Base-by-base conservation (phyloP, 116 monocot species). In the Dioscorea cayenensis region DNA sequence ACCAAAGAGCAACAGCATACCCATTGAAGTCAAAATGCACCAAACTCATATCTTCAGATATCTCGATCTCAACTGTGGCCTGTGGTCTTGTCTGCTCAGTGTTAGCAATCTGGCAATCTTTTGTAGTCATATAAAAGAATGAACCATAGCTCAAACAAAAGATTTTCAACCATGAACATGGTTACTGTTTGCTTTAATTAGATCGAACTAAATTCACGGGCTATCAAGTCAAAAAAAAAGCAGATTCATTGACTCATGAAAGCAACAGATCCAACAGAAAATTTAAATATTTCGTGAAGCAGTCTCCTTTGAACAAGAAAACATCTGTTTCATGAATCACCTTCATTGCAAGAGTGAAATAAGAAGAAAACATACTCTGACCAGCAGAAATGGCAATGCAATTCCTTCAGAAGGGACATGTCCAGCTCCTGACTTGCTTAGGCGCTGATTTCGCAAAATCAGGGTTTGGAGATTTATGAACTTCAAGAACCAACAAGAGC, bases 1-100 rank as follows among this genome's bases (percentile, higher is more conserved):
- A 69, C 60, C 16, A 16, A 21, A 77, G 18, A 27, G 18, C 71
- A 14, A 51, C 48, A 62, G 6, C 52, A 70, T 77, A 83, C 89
- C 80, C 80, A 38, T 85, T 85, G 68, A 89, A 89, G 49, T 85
- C 85, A 35, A 89, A 81, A 73, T 80, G 75, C 37, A 81, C 83
- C 28, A 85, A 63, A 28, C 69, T 75, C 62, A 55, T 51, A 51
- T 89, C 83, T 49, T 83, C 76, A 62, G 89, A 89, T 38, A 89
- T 89, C 77, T 85, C 83, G 60, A 85, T 78, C 69, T 89, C 89
- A 49, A 89, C 82, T 20, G 83, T 85, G 12, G 85, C 89, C 73
- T 78, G 69, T 58, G 74, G 68, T 51, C 66, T 50, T 4, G 82
- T 80, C 88, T 88, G 79, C 60, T 74, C 49, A 69, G 8, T 23